These are phyloP conservation scores for Lodderomyces theae DNA, from an alignment of 1,139 yeast genomes.

Conservation along the genomic window DNA sequence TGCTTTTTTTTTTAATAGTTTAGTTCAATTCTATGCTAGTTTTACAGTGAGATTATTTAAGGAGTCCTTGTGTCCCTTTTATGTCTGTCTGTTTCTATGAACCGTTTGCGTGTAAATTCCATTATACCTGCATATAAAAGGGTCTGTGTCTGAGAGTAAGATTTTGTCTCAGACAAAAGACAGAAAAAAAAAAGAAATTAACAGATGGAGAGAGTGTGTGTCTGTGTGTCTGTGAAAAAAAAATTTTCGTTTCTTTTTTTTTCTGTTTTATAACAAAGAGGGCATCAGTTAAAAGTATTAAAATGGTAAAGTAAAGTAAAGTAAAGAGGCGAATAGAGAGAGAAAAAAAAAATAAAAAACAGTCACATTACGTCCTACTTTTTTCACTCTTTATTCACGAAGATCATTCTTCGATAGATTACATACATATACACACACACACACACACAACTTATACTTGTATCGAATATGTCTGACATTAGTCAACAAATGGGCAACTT, in stretches of 20 bases:
- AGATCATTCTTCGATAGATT: slow-evolving; percentile 2
- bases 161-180: background rate
- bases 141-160: background rate
- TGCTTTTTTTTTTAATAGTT: background rate
- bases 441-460: background rate
- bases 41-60: background rate
- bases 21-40: background rate
- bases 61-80: too few species aligned
- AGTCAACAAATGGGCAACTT: slow-evolving; percentile 45
- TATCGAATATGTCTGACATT: slow-evolving; percentile 36
- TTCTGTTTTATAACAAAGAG: too few species aligned
- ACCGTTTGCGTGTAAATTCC: too few species aligned
- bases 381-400: slow-evolving; percentile 2
- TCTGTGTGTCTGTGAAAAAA: too few species aligned
- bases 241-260: background rate
- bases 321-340: background rate
- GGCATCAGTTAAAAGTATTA: too few species aligned
- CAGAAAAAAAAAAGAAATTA: background rate
- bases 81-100: too few species aligned
- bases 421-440: too few species aligned
- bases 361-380: background rate
- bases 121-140: too few species aligned
- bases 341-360: background rate
- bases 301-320: too few species aligned
- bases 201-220: too few species aligned